Evolutionary conservation across 768 basidiomycete species (phyloP).

Genomic region (Tremella yokohamensis): DNA sequence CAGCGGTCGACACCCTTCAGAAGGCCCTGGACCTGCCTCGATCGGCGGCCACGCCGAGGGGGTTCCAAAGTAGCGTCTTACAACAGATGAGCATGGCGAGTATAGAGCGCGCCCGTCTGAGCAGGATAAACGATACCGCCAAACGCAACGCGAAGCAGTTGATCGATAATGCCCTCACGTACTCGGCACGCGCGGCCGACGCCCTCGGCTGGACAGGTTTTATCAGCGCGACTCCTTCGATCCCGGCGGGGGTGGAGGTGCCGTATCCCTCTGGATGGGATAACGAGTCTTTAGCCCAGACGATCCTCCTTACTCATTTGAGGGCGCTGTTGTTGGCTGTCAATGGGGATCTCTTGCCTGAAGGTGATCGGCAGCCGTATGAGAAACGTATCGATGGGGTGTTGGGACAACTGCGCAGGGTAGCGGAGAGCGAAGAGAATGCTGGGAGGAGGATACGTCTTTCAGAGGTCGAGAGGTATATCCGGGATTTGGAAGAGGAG

Average conservation of each 20-base stretch:
- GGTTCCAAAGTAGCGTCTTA: conserved; percentile 35
- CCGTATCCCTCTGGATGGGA: conserved; percentile 45
- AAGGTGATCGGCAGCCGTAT: conserved; percentile 4
- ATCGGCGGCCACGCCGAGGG: conserved; percentile 22
- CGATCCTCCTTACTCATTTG: conserved; percentile 30
- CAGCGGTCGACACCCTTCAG: conserved; percentile 26
- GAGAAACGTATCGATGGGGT: conserved; percentile 18
- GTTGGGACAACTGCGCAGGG: conserved; percentile 5
- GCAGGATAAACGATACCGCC: conserved; percentile 33
- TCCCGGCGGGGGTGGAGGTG: conserved; percentile 15
- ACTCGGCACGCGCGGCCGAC: conserved; percentile 32
- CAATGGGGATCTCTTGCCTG: conserved; percentile 18
- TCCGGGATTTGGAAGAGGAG: conserved; percentile 39
- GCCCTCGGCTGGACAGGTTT: conserved; percentile 25
- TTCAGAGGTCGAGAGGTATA: conserved; percentile 32
- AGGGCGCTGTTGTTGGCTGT: conserved; percentile 24
- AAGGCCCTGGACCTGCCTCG: conserved; percentile 35
- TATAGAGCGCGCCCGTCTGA: conserved; percentile 29
- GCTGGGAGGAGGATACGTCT: conserved; percentile 15
- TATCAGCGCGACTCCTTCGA: conserved; percentile 8
- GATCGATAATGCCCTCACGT: conserved; percentile 42
- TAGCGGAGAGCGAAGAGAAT: conserved; percentile 10
- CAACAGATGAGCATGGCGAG: conserved; percentile 25
- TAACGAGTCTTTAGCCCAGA: conserved; percentile 31
- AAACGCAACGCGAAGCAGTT: conserved; percentile 34